A percentile compares a stretch with the other conserved stretches of the same genome.
Conservation (phyloP, 768 basidiomycete species). For the Boletus patriciae region DNA sequence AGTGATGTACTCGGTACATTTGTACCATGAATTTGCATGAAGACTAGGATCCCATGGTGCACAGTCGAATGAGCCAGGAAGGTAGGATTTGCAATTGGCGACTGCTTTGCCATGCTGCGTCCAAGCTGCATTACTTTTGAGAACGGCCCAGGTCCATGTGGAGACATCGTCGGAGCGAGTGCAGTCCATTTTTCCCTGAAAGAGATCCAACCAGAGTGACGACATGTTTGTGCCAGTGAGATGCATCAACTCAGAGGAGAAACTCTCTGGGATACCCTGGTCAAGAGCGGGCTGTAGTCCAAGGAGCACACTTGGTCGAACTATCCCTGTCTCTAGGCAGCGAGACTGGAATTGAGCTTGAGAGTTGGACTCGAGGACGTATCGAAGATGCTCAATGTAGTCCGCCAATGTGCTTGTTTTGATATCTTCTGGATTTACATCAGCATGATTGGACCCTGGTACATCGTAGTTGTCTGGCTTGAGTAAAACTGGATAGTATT, state of each 20-base stretch:
- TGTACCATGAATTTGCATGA: not conserved
- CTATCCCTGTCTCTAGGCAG: not conserved
- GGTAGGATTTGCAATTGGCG: not conserved
- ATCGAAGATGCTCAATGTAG: not conserved
- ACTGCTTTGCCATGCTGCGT: not conserved
- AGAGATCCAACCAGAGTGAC: too few relatives aligned
- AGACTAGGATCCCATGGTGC: not conserved
- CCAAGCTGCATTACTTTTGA: too few relatives aligned
- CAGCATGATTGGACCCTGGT: not conserved
- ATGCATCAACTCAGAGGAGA: too few relatives aligned
- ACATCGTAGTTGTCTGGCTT: not conserved
- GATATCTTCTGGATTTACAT: not conserved
- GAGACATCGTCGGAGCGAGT: too few relatives aligned
- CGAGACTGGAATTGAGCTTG: not conserved
- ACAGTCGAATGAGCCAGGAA: not conserved
- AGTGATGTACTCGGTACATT: not conserved
- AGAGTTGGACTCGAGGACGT: not conserved
- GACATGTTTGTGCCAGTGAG: not conserved
- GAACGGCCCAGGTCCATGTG: too few relatives aligned
- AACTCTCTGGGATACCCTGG: too few relatives aligned
- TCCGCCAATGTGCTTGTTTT: not conserved
- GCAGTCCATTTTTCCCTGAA: too few relatives aligned
- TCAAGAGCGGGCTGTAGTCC: not conserved
- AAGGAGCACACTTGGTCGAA: not conserved
- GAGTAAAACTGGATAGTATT: not conserved